Evolutionary conservation across 352 stramenopile genomes (phyloP).

Genomic region (Pythium aquatile): DNA sequence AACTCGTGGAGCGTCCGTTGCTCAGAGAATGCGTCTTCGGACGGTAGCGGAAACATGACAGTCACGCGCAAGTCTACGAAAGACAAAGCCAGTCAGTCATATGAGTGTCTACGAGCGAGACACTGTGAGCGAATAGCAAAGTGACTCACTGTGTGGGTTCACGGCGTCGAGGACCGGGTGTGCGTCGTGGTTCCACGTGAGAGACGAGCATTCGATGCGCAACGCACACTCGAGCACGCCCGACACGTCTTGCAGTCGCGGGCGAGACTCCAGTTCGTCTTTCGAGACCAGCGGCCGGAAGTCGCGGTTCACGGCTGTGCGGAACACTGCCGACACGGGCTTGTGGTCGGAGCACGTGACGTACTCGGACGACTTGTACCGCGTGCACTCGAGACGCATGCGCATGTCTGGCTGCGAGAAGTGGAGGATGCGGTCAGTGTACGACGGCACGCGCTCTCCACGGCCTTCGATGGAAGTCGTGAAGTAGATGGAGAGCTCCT

Average conservation of each 20-base stretch:
- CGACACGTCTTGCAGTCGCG: constrained; percentile 59
- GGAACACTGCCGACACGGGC: constrained; percentile 71
- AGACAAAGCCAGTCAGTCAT: not conserved
- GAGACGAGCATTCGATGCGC: constrained; percentile 44
- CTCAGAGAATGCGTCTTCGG: constrained; percentile 81
- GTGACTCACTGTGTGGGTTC: constrained; percentile 25
- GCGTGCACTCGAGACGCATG: constrained; percentile 53
- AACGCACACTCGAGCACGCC: constrained; percentile 62
- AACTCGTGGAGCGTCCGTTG: constrained; percentile 82
- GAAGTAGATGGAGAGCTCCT: constrained; percentile 49
- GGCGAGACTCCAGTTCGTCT: constrained; percentile 41
- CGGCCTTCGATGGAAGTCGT: constrained; percentile 56
- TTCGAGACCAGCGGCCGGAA: constrained; percentile 48
- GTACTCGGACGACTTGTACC: constrained; percentile 75
- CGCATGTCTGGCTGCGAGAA: constrained; percentile 73
- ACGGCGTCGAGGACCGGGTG: constrained; percentile 24
- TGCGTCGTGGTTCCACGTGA: constrained; percentile 47
- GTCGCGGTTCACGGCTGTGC: constrained; percentile 61
- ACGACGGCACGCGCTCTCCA: constrained; percentile 77
- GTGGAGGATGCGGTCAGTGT: constrained; percentile 89
- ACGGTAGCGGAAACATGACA: constrained; percentile 75
- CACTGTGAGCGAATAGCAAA: constrained; percentile 3
- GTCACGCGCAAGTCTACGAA: constrained; percentile 37
- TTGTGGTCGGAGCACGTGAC: constrained; percentile 85
- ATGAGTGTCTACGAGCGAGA: not conserved